A percentile compares a stretch with the other conserved stretches of the same genome.
phyloP scores from a whole-genome alignment of 2,329 filamentous ascomycete species.

The Colletotrichum sp. region DNA sequence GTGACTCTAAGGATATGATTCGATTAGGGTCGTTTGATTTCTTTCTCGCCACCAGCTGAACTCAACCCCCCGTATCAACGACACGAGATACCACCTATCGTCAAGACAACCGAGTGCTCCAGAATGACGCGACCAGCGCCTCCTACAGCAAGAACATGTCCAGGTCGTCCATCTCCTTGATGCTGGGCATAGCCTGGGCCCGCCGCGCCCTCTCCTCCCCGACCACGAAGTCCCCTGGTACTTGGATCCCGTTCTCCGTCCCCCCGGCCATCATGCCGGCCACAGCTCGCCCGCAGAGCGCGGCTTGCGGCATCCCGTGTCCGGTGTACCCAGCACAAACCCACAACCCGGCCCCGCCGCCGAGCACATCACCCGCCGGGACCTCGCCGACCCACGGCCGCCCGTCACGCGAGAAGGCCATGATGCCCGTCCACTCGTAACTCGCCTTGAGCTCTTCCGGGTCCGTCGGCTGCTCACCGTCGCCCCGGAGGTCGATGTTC shows the following conservation, averaged over 20 bases:
- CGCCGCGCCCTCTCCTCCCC: constrained; percentile 34
- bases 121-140: not conserved
- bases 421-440: constrained; percentile 80
- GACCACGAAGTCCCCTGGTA: constrained; percentile 49
- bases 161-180: constrained; percentile 19
- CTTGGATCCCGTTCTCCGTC: constrained; percentile 36
- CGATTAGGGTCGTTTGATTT: not conserved
- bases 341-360: constrained; percentile 63
- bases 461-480: constrained; percentile 36
- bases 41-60: not conserved
- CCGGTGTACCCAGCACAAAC: constrained; percentile 72
- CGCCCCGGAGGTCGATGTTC: constrained; percentile 45
- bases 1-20: not conserved
- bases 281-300: constrained; percentile 68
- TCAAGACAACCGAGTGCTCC: not conserved
- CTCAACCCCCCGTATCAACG: not conserved
- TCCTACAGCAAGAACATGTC: constrained; percentile 21
- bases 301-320: constrained; percentile 79
- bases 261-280: constrained; percentile 61
- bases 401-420: constrained; percentile 75
- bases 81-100: not conserved
- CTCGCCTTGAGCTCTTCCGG: constrained; percentile 52
- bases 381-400: constrained; percentile 75
- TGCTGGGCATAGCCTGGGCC: constrained; percentile 18
- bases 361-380: constrained; percentile 45